Percentiles rank a stretch among this genome's conserved stretches.
phyloP scores from a whole-genome alignment of 306 rosid species.

The Biancaea sappan region DNA sequence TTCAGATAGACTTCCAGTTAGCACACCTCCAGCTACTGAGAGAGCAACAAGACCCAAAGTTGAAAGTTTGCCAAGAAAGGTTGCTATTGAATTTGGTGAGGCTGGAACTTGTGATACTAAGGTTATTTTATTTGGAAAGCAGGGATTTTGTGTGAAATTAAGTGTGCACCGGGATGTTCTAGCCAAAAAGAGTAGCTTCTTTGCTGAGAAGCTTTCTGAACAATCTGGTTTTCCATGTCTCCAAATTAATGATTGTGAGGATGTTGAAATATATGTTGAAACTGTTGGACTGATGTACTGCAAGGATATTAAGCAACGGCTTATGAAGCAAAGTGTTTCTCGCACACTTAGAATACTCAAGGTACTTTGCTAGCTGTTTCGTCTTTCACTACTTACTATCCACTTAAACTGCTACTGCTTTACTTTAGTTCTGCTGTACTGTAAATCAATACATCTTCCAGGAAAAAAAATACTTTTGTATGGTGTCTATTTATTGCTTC shows the following conservation, averaged over 20 bases:
- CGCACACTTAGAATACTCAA: conserved; percentile 80
- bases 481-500: conserved; percentile 10
- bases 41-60: conserved; percentile 65
- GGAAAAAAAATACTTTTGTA: neutral
- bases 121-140: conserved; percentile 78
- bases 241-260: conserved; percentile 81
- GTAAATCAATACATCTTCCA: neutral
- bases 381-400: conserved; percentile 1
- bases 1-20: conserved; percentile 49
- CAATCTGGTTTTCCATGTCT: conserved; percentile 51
- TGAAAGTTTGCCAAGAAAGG: conserved; percentile 78
- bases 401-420: conserved; percentile 19
- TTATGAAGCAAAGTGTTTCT: conserved; percentile 85
- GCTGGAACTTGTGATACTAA: conserved; percentile 81
- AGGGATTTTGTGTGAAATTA: conserved; percentile 87
- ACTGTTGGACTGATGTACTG: conserved; percentile 94
- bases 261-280: conserved; percentile 89
- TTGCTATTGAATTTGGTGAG: conserved; percentile 95
- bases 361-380: conserved; percentile 49
- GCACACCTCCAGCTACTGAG: conserved; percentile 55
- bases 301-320: conserved; percentile 80
- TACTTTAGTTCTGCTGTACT: neutral
- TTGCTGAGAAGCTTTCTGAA: conserved; percentile 65
- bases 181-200: conserved; percentile 60
- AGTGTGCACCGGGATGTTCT: conserved; percentile 81